Conservation (phyloP, 2,329 filamentous ascomycete genomes). For the Fusarium cicatricum region DNA sequence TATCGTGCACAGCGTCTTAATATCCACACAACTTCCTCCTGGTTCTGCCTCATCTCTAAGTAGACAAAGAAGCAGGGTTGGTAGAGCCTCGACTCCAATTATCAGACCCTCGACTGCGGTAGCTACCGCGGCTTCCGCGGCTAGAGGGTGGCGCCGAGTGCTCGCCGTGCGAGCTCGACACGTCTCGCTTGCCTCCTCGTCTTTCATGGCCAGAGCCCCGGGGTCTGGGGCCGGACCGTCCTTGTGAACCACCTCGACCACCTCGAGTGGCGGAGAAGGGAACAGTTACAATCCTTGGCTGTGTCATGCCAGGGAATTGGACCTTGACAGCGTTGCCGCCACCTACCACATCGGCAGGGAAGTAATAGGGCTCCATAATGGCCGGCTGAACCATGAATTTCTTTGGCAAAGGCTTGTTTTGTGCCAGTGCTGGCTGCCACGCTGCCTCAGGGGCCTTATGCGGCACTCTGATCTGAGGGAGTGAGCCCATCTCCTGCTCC, state of each 20-base stretch:
- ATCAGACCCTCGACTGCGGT: conserved; percentile 51
- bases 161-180: conserved; percentile 41
- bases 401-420: conserved; percentile 62
- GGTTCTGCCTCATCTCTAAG: conserved; percentile 32
- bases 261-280: conserved; percentile 47
- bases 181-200: conserved; percentile 47
- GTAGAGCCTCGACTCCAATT: conserved; percentile 51
- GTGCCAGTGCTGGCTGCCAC: conserved; percentile 66
- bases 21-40: conserved; percentile 14
- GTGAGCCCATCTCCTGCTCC: conserved; percentile 80
- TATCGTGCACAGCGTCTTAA: conserved; percentile 13
- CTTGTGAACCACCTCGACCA: conserved; percentile 41
- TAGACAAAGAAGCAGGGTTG: conserved; percentile 37
- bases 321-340: conserved; percentile 51
- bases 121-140: conserved; percentile 51
- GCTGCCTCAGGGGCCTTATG: conserved; percentile 67
- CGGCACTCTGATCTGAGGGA: conserved; percentile 76
- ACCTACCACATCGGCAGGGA: conserved; percentile 45
- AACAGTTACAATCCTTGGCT: conserved; percentile 50
- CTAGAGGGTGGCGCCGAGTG: conserved; percentile 36
- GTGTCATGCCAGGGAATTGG: conserved; percentile 53
- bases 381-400: conserved; percentile 56
- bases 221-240: conserved; percentile 41
- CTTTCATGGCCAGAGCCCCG: conserved; percentile 43
- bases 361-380: conserved; percentile 48